A percentile compares a stretch with the other conserved stretches of the same genome.
These are phyloP conservation scores for Gastrolobium bilobum DNA, from an alignment of 306 rosid species.

Conservation along the genomic window DNA sequence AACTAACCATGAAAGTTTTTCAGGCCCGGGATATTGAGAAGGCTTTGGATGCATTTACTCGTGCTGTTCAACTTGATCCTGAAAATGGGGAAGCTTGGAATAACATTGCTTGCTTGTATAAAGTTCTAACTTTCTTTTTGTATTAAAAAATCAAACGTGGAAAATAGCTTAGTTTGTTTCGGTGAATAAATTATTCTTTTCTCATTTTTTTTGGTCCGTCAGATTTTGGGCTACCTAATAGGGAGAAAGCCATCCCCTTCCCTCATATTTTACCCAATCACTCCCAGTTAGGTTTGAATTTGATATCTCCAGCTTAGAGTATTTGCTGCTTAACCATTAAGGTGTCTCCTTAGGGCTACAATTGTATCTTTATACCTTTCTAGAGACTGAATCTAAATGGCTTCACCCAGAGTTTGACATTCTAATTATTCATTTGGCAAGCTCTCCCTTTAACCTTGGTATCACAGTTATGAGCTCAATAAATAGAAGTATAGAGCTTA, in stretches of 20 bases:
- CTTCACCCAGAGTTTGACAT: constrained; percentile 30
- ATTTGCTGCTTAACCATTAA: constrained; percentile 26
- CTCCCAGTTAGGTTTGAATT: constrained; percentile 23
- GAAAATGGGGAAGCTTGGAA: constrained; percentile 99
- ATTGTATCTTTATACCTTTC: constrained; percentile 6
- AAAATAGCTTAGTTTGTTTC: constrained; percentile 3
- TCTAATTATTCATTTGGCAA: constrained; percentile 31
- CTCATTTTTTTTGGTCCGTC: neutral
- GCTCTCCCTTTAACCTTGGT: constrained; percentile 35
- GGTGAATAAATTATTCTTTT: constrained; percentile 15
- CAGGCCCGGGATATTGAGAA: constrained; percentile 94
- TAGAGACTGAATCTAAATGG: constrained; percentile 21
- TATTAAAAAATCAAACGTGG: neutral
- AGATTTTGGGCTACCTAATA: constrained; percentile 10
- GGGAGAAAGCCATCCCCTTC: constrained; percentile 24
- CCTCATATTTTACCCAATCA: neutral
- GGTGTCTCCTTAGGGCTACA: constrained; percentile 13
- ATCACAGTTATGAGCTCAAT: constrained; percentile 7
- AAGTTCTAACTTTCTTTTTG: constrained; percentile 42
- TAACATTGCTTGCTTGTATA: constrained; percentile 97
- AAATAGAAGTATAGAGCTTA: neutral
- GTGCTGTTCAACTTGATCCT: constrained; percentile 97
- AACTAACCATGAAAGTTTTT: constrained; percentile 45
- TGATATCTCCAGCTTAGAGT: constrained; percentile 18
- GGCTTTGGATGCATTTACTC: constrained; percentile 96